phyloP scores from a whole-genome alignment of 2,329 filamentous ascomycete genomes.

The Penicillium paneum region DNA sequence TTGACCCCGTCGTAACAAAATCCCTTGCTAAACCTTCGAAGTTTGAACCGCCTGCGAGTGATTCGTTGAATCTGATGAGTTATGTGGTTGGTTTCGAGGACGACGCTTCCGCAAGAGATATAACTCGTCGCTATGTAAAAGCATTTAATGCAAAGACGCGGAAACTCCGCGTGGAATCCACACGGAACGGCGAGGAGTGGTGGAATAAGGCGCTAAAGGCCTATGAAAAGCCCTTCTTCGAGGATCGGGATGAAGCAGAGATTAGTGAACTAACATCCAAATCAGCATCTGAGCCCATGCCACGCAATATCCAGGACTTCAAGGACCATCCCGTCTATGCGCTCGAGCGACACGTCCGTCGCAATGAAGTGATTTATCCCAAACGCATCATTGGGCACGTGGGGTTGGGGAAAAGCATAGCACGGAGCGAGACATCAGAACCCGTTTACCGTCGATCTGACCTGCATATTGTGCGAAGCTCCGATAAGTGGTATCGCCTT shows the following conservation, averaged over 20 bases:
- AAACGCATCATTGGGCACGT: slow-evolving; percentile 74
- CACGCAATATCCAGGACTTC: slow-evolving; percentile 80
- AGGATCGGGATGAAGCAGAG: slow-evolving; percentile 79
- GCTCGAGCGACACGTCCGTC: slow-evolving; percentile 76
- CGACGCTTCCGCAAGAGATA: slow-evolving; percentile 74
- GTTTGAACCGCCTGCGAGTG: slow-evolving; percentile 78
- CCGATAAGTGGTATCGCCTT: slow-evolving; percentile 86
- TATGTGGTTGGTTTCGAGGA: slow-evolving; percentile 86
- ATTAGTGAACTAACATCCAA: slow-evolving; percentile 68
- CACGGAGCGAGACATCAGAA: slow-evolving; percentile 59
- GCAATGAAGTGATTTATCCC: slow-evolving; percentile 77
- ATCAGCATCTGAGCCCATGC: slow-evolving; percentile 77
- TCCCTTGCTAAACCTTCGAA: slow-evolving; percentile 71
- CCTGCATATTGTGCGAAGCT: slow-evolving; percentile 72
- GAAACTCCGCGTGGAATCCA: slow-evolving; percentile 71
- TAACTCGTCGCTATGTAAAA: slow-evolving; percentile 83
- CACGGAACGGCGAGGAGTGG: slow-evolving; percentile 56
- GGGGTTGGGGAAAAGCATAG: slow-evolving; percentile 47
- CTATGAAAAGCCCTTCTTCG: slow-evolving; percentile 44
- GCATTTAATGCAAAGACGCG: slow-evolving; percentile 88
- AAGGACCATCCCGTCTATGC: slow-evolving; percentile 82
- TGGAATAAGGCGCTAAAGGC: slow-evolving; percentile 47
- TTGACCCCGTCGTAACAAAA: slow-evolving; percentile 79
- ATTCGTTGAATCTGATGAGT: slow-evolving; percentile 70
- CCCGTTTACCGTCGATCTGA: slow-evolving; percentile 78